These are phyloP conservation scores for Apiotrichum mycotoxinovorans DNA, from an alignment of 1,284 basidiomycete species.

Conservation along the genomic window DNA sequence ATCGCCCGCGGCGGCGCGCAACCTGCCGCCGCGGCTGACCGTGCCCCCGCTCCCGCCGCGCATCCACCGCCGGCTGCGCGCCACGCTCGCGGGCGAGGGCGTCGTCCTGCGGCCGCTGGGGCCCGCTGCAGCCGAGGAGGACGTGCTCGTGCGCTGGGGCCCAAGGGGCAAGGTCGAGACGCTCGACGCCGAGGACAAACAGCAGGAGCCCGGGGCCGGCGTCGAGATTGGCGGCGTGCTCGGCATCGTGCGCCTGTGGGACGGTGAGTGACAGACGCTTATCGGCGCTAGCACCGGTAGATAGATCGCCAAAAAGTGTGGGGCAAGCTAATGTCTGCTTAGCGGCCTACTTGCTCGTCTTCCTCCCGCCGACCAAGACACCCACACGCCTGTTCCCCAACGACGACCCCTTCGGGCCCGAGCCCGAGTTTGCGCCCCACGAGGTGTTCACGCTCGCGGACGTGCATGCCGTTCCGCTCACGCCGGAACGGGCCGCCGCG, in stretches of 20 bases:
- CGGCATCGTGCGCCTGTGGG: conserved; percentile 48
- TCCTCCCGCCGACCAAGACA: conserved; percentile 31
- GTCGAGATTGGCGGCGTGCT: conserved; percentile 46
- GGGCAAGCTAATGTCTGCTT: no score
- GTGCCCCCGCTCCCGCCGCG: conserved; percentile 44
- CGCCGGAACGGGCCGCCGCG: conserved; percentile 23
- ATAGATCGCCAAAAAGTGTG: no score
- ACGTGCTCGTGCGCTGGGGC: conserved; percentile 40
- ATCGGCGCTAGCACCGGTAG: conserved; percentile 9
- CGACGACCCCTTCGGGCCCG: conserved; percentile 18
- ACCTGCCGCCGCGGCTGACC: conserved; percentile 38
- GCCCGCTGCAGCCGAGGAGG: conserved; percentile 3
- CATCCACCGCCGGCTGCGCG: conserved; percentile 36
- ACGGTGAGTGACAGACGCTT: conserved; percentile 29
- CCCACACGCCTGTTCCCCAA: conserved; percentile 31
- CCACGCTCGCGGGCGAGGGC: conserved; percentile 27
- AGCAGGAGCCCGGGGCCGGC: conserved; percentile 18
- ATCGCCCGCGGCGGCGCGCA: conserved; percentile 9
- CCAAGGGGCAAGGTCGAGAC: conserved; percentile 36
- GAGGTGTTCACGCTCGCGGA: conserved; percentile 34
- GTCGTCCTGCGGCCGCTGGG: conserved; percentile 28
- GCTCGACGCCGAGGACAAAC: not conserved
- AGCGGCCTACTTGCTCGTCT: conserved; percentile 48
- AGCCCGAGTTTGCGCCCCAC: conserved; percentile 18
- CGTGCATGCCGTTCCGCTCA: conserved; percentile 41